A percentile compares a stretch with the other conserved stretches of the same genome.
These are phyloP conservation scores for Cyclotella choctawhatcheeana DNA, from an alignment of 108 stramenopile genomes.

Conservation along the genomic window DNA sequence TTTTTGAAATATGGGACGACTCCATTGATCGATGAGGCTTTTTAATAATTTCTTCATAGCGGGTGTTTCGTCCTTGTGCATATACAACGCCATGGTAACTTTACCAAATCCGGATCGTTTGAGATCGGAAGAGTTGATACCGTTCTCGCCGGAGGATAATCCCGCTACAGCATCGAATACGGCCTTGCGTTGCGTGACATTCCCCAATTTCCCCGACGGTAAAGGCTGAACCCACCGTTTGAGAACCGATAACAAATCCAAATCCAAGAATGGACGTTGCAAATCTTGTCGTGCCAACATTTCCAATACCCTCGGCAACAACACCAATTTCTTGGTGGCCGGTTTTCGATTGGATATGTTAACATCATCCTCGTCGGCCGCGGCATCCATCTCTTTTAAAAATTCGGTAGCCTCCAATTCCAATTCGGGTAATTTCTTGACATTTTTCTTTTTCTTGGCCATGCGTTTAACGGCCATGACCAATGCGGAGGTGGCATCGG, in stretches of 20 bases:
- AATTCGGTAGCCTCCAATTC: conserved; percentile 79
- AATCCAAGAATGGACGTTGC: conserved; percentile 74
- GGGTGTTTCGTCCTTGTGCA: conserved; percentile 87
- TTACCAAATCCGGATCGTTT: conserved; percentile 87
- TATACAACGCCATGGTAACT: conserved; percentile 82
- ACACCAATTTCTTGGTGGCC: conserved; percentile 70
- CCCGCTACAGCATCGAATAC: conserved; percentile 64
- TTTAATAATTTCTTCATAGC: conserved; percentile 75
- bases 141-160: conserved; percentile 84
- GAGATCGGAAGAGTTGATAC: conserved; percentile 71
- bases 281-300: conserved; percentile 70
- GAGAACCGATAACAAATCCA: conserved; percentile 67
- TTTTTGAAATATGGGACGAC: conserved; percentile 91
- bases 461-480: conserved; percentile 79
- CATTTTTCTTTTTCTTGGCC: conserved; percentile 78
- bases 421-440: conserved; percentile 70
- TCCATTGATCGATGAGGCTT: conserved; percentile 88
- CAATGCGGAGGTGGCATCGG: conserved; percentile 70
- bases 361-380: conserved; percentile 82
- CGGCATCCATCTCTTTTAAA: conserved; percentile 74
- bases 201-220: conserved; percentile 82
- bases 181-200: conserved; percentile 81
- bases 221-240: conserved; percentile 89
- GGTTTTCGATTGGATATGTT: conserved; percentile 63
- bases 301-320: conserved; percentile 74